Conservation (phyloP, 2,329 filamentous ascomycete genomes). For the Colletotrichum trifolii region DNA sequence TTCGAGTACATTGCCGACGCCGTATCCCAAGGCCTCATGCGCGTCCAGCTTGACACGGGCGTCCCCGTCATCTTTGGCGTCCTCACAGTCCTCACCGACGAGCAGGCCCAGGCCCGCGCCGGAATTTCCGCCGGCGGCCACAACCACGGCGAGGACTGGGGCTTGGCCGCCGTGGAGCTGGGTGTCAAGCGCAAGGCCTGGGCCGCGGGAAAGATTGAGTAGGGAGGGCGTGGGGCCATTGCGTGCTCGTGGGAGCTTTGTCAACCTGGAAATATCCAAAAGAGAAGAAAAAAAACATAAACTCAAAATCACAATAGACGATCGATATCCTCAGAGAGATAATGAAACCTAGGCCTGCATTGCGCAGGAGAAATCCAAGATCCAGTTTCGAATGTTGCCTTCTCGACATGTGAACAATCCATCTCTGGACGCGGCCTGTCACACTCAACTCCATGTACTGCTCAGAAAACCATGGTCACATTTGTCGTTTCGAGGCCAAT, state of each 20-base stretch:
- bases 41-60: constrained; percentile 87
- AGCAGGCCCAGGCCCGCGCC: constrained; percentile 87
- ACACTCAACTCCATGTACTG: no score
- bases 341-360: no score
- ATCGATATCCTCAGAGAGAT: no score
- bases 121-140: constrained; percentile 77
- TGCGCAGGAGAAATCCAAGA: no score
- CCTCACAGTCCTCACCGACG: constrained; percentile 87
- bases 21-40: constrained; percentile 92
- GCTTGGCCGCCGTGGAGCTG: constrained; percentile 91
- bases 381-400: no score
- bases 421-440: no score
- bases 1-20: constrained; percentile 98
- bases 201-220: constrained; percentile 75
- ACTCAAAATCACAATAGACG: no score
- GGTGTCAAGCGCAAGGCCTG: constrained; percentile 88
- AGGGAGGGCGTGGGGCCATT: constrained; percentile 34
- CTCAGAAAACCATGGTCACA: no score
- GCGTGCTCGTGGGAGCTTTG: not conserved
- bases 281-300: constrained; percentile 1
- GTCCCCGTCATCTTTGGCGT: constrained; percentile 93
- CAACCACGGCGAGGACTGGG: constrained; percentile 98
- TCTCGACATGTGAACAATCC: no score
- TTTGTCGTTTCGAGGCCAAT: not conserved
- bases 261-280: constrained; percentile 18